These are phyloP conservation scores for Fragaria ananassa DNA, from an alignment of 306 rosid species.

Conservation along the genomic window DNA sequence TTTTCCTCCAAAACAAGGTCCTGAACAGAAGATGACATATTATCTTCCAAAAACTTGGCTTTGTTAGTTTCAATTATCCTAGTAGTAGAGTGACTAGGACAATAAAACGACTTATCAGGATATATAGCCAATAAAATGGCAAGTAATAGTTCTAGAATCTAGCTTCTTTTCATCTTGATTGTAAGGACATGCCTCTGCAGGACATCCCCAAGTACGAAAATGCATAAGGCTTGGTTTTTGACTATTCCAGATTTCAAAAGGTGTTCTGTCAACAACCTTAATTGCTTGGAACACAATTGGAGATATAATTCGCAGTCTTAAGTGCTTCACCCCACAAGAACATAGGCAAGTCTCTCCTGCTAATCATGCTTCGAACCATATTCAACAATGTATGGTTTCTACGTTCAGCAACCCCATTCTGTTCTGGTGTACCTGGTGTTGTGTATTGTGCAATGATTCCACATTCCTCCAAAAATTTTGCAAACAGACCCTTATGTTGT, in stretches of 20 bases:
- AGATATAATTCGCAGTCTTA: background rate
- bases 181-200: background rate
- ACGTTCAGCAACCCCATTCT: background rate
- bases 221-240: background rate
- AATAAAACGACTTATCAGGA: background rate
- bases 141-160: background rate
- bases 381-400: background rate
- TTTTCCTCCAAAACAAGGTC: background rate
- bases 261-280: background rate
- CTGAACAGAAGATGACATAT: background rate
- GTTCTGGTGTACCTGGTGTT: background rate
- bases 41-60: background rate
- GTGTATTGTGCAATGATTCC: constrained; percentile 1
- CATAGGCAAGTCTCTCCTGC: background rate
- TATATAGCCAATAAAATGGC: background rate
- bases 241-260: background rate
- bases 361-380: background rate
- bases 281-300: background rate
- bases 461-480: too few relatives aligned
- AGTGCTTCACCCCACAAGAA: background rate
- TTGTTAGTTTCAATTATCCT: background rate
- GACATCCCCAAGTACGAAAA: background rate
- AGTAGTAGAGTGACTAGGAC: background rate
- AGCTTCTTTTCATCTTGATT: background rate
- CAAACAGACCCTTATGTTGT: too few relatives aligned